These are phyloP conservation scores for Acer campestre DNA, from an alignment of 345 rosid species.

Conservation along the genomic window DNA sequence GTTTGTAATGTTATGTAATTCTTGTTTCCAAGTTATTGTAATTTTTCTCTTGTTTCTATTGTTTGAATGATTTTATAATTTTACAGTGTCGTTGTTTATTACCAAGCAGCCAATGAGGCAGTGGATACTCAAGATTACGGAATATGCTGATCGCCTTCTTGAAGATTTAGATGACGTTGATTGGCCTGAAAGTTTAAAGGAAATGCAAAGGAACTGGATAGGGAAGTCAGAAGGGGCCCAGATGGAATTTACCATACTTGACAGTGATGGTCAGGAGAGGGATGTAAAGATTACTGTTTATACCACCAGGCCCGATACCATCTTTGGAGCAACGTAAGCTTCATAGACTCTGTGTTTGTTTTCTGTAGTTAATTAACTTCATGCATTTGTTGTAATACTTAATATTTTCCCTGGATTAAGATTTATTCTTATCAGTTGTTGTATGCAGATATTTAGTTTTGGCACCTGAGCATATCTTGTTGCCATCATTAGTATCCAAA, in stretches of 20 bases:
- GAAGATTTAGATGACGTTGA: conserved; percentile 90
- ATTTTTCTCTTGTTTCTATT: conserved; percentile 33
- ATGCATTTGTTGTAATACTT: background rate
- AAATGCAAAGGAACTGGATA: conserved; percentile 96
- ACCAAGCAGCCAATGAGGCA: conserved; percentile 99
- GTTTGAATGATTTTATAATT: conserved; percentile 69
- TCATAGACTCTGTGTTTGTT: conserved; percentile 17
- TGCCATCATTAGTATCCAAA: conserved; percentile 55
- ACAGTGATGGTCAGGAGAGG: conserved; percentile 51
- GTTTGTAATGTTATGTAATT: conserved; percentile 2
- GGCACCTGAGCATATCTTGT: conserved; percentile 82
- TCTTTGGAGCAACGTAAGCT: conserved; percentile 90
- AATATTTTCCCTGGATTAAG: conserved; percentile 20
- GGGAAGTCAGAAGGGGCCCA: conserved; percentile 95
- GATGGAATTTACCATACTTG: conserved; percentile 62
- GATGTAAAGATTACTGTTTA: conserved; percentile 64
- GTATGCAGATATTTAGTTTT: conserved; percentile 80
- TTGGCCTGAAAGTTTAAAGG: conserved; percentile 94
- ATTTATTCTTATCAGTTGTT: conserved; percentile 17
- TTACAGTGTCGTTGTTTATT: conserved; percentile 94
- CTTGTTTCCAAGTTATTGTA: conserved; percentile 13
- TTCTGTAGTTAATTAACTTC: conserved; percentile 5
- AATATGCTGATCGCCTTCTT: conserved; percentile 89
- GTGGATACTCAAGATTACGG: conserved; percentile 97
- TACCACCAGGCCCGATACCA: conserved; percentile 89